Base-by-base conservation (phyloP, 2,329 filamentous ascomycete species). In the Talaromyces sp. region DNA sequence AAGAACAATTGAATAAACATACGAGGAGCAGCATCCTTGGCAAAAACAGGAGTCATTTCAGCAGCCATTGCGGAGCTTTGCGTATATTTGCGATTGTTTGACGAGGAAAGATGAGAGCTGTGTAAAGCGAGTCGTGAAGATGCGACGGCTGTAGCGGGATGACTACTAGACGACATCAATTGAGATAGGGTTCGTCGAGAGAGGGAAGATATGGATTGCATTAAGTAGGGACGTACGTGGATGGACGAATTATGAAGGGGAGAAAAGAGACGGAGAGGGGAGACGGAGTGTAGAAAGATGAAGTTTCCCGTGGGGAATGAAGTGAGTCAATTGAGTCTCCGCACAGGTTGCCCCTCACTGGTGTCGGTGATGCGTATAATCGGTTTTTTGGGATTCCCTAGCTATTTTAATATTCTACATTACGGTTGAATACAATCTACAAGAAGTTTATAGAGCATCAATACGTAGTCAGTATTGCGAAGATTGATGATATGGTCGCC, bases 1-100 rank as follows among this genome's bases (percentile, higher is more conserved):
- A 43, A 1, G 2, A 43, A 15, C 6, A 22, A 60, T 29, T 15
- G 53, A 43, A 8, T 31, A 27, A 22, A 77, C 79, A 72, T 75
- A 82, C 80, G 79, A 73, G 80, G 80, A 71, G 78, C 80, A 61
- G 80, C 80, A 65, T 79, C 77, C 71, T 77, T 76, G 40, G 79
- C 73, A 67, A 76, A 76, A 69, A 82, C 72, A 59, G 71, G 68
- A 47, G 75, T 76, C 71, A 80, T 74, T 67, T 73, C 54, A 36
- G 15, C 71, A 70, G 78, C 76, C 77, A 79, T 79, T 65, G 68
- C 71, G 69, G 56, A 59, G 31, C 10, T 59, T 31, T 59, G 56
- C 36, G 36, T 29, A 31, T 43, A 45, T 19, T 40, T 45, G 56
- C 56, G 56, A 59, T 43, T 59, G 38, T 29, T 43, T 19, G 56